Conservation (phyloP, 129 eudicot genomes). For the Flaveria trinervia region DNA sequence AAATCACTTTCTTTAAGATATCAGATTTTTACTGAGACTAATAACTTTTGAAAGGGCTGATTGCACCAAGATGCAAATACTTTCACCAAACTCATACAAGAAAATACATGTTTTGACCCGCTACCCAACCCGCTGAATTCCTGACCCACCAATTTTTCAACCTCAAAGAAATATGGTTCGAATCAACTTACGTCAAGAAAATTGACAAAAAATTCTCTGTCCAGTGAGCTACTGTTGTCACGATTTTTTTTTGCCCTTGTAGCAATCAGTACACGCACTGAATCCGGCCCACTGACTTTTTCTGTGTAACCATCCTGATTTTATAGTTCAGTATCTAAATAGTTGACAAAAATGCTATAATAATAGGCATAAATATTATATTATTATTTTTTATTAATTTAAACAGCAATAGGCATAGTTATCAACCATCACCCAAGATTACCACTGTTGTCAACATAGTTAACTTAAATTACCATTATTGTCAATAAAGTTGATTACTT, state of each 20-base stretch:
- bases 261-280: constrained; percentile 61
- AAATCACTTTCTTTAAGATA: background rate
- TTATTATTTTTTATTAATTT: background rate
- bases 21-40: background rate
- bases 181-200: constrained; percentile 65
- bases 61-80: background rate
- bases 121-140: background rate
- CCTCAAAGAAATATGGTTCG: background rate
- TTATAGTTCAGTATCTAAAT: constrained; percentile 27
- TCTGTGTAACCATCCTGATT: constrained; percentile 83
- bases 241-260: constrained; percentile 65
- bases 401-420: constrained; percentile 7
- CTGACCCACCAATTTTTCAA: background rate
- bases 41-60: background rate
- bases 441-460: background rate
- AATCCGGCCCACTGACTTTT: constrained; percentile 53
- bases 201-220: constrained; percentile 61
- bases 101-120: background rate
- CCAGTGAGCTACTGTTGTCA: constrained; percentile 47
- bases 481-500: background rate
- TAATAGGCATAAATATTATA: constrained; percentile 5
- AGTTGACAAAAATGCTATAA: constrained; percentile 20
- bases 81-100: background rate
- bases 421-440: background rate
- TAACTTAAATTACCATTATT: background rate